phyloP scores from a whole-genome alignment of 805 yeast species.

The Teunomyces panamensis region DNA sequence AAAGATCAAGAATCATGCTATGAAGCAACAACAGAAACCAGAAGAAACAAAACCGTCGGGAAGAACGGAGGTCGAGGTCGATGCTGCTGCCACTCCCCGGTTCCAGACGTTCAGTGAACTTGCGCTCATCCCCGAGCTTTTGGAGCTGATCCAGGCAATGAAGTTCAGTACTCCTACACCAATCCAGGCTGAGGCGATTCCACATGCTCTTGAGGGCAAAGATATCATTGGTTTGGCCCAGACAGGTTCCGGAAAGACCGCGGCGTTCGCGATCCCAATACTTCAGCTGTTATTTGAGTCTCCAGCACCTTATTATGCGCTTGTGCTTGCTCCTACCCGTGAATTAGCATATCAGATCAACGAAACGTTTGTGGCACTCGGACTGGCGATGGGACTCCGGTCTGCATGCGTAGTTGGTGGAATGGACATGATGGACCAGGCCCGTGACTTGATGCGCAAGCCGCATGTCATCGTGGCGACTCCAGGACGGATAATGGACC shows the following conservation, averaged over 20 bases:
- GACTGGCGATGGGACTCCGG: constrained; percentile 88
- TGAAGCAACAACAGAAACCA: constrained; percentile 8
- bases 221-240: constrained; percentile 96
- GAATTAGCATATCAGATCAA: constrained; percentile 85
- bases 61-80: neutral
- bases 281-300: constrained; percentile 87
- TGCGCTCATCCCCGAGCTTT: constrained; percentile 70
- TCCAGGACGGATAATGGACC: constrained; percentile 92
- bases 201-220: constrained; percentile 84
- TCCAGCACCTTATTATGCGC: constrained; percentile 83
- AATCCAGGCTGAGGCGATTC: constrained; percentile 87
- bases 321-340: constrained; percentile 84
- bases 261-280: constrained; percentile 96
- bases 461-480: constrained; percentile 96
- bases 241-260: constrained; percentile 98
- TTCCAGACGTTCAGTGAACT: constrained; percentile 39
- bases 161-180: constrained; percentile 87
- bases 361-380: constrained; percentile 93
- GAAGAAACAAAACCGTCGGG: constrained; percentile 2
- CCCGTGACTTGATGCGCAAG: constrained; percentile 86
- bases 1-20: constrained; percentile 37
- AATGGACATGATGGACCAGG: constrained; percentile 97
- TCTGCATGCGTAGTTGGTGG: constrained; percentile 93
- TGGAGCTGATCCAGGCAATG: constrained; percentile 74
- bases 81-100: constrained; percentile 4